Percentiles rank a stretch among this genome's conserved stretches.
Conservation (phyloP, 148 eudicot genomes). For the Spergularia bocconei region DNA sequence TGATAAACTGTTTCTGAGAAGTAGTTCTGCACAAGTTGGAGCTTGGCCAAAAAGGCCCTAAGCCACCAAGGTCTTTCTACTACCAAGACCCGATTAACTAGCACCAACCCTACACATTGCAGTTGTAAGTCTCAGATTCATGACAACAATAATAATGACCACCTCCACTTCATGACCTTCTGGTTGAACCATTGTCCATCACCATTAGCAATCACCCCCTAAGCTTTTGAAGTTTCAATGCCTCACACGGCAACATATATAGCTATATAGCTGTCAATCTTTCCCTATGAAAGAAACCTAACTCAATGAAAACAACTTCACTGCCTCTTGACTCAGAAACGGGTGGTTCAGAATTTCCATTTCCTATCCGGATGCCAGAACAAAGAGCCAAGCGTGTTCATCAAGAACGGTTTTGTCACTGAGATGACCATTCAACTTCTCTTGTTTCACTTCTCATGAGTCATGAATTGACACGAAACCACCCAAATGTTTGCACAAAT, state of each 20-base stretch:
- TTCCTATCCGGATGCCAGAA: not conserved
- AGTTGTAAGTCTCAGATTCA: too few species aligned
- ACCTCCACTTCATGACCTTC: not conserved
- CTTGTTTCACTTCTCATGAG: not conserved
- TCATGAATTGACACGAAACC: not conserved
- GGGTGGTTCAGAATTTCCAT: not conserved
- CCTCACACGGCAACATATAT: not conserved
- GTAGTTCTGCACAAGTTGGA: too few species aligned
- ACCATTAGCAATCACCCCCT: too few species aligned
- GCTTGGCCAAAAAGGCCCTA: too few species aligned
- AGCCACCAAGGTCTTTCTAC: too few species aligned
- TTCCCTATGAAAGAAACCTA: not conserved
- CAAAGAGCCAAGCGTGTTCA: not conserved
- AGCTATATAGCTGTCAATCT: not conserved
- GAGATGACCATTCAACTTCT: not conserved
- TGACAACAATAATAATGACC: not conserved
- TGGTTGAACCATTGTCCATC: not conserved
- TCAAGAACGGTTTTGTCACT: not conserved
- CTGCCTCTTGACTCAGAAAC: not conserved
- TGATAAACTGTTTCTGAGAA: too few species aligned
- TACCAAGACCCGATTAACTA: too few species aligned
- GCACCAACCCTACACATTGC: too few species aligned
- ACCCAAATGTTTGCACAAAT: not conserved
- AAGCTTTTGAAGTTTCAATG: not conserved
- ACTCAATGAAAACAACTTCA: not conserved